Base-by-base conservation (phyloP, 2,329 filamentous ascomycete genomes). In the Boeremia exigua region DNA sequence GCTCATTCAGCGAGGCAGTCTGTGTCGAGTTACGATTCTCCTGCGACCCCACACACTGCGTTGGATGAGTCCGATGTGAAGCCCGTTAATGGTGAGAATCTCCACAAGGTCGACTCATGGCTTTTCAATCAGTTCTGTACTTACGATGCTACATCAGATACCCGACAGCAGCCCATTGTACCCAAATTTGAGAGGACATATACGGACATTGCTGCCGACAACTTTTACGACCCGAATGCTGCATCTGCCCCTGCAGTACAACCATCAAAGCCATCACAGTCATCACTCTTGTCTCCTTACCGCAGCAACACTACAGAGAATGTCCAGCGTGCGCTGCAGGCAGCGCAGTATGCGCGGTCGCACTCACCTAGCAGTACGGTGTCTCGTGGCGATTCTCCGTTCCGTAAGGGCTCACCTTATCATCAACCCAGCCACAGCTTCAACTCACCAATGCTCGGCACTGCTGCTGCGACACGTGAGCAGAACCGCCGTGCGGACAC, bases 151-250 rank as follows among this genome's bases (percentile, higher is more conserved):
- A 75, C 79, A 75, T 67, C 81, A 86, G 83, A 86, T 77, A 82
- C 73, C 54, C 64, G 72, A 59, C 74, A 73, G 49, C 75, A 74
- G 46, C 57, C 62, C 32, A 62, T 68, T 14, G 73, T 85, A 62
- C 89, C 92, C 25, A 95, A 94, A 76, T 84, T 96, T 61, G 88
- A 92, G 64, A 84, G 92, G 53, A 95, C 92, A 0, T 91, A 95
- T 78, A 94, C 92, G 15, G 92, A 96, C 69, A 84, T 91, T 45
- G 94, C 90, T 69, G 84, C 86, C 67, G 93, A 96, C 73, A 91
- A 95, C 74, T 83, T 96, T 0, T 96, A 91, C 80, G 92, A 88
- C 65, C 88, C 89, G 65, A 86, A 87, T 57, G 81, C 87, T 67
- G 84, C 84, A 0, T 78, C 85, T 4, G 78, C 85, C 3, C 81